phyloP scores from a whole-genome alignment of 176 grass and related monocot genomes.

The Chrysopogon serrulatus region DNA sequence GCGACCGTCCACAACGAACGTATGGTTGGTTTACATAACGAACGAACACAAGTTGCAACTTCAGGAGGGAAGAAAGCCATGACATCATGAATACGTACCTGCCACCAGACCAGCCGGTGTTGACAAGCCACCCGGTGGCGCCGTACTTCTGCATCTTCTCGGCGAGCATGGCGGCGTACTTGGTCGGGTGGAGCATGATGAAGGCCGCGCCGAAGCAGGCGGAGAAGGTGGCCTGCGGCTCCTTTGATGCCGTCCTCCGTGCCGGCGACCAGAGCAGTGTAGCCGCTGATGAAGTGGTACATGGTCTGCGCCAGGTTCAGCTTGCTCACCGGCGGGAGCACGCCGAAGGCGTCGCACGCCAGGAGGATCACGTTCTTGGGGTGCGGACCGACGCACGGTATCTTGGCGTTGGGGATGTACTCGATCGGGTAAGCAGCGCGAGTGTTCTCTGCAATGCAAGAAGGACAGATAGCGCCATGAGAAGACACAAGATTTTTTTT shows the following conservation, averaged over 20 bases:
- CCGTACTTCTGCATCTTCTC: slow-evolving; percentile 98
- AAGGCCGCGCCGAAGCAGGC: slow-evolving; percentile 97
- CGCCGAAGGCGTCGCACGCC: slow-evolving; percentile 92
- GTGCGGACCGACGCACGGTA: slow-evolving; percentile 89
- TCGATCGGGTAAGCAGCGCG: slow-evolving; percentile 94
- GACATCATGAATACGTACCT: slow-evolving; percentile 35
- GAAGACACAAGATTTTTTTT: too few species aligned
- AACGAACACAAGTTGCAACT: not conserved
- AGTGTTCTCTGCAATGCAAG: slow-evolving; percentile 70
- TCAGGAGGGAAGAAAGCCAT: not conserved
- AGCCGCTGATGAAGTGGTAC: slow-evolving; percentile 99
- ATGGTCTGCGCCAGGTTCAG: slow-evolving; percentile 92
- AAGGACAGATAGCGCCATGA: not conserved
- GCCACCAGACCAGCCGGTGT: slow-evolving; percentile 98
- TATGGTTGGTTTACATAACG: not conserved
- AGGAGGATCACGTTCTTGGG: slow-evolving; percentile 97
- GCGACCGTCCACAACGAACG: not conserved
- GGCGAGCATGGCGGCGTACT: slow-evolving; percentile 97
- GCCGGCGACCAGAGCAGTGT: slow-evolving; percentile 94
- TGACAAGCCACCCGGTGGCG: slow-evolving; percentile 96
- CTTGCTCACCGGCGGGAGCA: slow-evolving; percentile 97
- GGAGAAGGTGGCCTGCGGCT: slow-evolving; percentile 95
- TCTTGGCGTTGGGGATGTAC: slow-evolving; percentile 91
- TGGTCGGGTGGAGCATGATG: slow-evolving; percentile 98
- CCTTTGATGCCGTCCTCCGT: slow-evolving; percentile 96